Conservation (phyloP, 139 green algal species). For the Picochlorum sp. region DNA sequence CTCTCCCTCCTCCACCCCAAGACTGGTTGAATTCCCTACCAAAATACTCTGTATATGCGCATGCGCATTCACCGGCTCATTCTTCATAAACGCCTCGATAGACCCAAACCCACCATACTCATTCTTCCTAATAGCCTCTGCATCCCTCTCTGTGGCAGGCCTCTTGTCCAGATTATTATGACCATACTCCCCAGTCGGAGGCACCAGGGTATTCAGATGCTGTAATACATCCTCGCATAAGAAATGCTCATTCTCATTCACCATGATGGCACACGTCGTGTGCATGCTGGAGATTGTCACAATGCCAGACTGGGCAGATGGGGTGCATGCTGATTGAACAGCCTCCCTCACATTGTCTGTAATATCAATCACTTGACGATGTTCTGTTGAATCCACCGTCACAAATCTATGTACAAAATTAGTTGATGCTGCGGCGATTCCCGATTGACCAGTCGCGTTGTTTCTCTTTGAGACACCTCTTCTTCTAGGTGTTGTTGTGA, state of each 20-base stretch:
- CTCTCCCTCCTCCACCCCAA: neutral
- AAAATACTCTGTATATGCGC: neutral
- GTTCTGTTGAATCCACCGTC: no score
- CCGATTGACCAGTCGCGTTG: no score
- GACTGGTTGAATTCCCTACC: neutral
- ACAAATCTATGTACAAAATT: no score
- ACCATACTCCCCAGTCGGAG: neutral
- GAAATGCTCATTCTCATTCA: constrained; percentile 3
- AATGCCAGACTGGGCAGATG: no score
- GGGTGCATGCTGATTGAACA: no score
- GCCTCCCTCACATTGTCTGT: no score
- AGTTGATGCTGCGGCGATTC: no score
- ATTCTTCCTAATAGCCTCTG: neutral
- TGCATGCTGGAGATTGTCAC: neutral
- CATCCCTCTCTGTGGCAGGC: neutral
- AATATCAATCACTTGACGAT: no score
- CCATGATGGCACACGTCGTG: neutral
- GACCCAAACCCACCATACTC: neutral
- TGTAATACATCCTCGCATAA: neutral
- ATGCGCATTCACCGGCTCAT: neutral
- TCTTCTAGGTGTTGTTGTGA: no score
- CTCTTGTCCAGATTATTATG: neutral
- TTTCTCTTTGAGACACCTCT: no score
- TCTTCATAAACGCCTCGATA: neutral
- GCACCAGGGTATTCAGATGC: neutral